Conservation (phyloP, 345 rosid genomes). For the Salix suchowensis region DNA sequence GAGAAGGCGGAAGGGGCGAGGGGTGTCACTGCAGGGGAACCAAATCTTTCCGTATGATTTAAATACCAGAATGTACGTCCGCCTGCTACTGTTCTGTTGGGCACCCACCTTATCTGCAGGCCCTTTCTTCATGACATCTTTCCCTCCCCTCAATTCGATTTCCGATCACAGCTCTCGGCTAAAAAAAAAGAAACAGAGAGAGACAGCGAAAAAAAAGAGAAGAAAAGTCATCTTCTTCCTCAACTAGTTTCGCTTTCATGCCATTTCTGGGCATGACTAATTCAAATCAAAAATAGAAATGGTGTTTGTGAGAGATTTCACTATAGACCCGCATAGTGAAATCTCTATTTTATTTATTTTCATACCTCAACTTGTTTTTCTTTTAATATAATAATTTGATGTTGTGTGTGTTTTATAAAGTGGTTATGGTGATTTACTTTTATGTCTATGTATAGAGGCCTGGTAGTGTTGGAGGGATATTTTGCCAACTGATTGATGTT, state of each 20-base stretch:
- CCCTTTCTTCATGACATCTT: not conserved
- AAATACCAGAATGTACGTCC: not conserved
- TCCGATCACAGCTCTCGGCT: not conserved
- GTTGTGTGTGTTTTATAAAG: no score
- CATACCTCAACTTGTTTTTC: no score
- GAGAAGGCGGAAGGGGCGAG: not conserved
- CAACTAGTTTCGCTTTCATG: not conserved
- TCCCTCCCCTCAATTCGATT: not conserved
- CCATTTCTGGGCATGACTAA: not conserved
- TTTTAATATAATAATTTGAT: no score
- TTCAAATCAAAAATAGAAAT: no score
- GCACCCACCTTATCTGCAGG: not conserved
- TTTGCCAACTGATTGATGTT: no score
- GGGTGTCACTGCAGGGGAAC: not conserved
- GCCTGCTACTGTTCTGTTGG: not conserved
- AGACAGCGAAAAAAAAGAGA: no score
- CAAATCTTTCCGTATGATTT: slow-evolving; percentile 7
- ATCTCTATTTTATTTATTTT: no score
- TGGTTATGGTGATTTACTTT: no score
- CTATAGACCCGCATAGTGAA: no score
- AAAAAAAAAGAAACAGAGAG: not conserved
- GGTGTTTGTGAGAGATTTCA: no score
- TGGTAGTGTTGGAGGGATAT: no score
- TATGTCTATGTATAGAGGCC: no score
- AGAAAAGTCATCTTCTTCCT: not conserved